Percentiles rank a stretch among this genome's conserved stretches.
Conservation (phyloP, 2,329 filamentous ascomycete species). For the Phialophora tarda region DNA sequence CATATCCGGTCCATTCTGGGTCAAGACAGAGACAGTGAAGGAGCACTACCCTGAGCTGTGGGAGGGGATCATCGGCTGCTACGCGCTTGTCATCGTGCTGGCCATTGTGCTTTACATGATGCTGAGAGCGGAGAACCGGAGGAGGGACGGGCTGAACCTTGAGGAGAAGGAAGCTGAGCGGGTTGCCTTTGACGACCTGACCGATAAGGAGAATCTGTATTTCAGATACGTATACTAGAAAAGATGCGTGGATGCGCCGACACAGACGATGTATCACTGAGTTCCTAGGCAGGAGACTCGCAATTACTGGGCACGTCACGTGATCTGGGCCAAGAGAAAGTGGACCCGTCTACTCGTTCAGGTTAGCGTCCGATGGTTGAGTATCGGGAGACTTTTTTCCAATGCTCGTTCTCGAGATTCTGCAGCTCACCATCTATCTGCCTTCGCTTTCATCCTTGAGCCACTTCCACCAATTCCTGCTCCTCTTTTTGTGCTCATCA, state of each 20-base stretch:
- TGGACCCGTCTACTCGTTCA: not conserved
- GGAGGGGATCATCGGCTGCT: slow-evolving; percentile 70
- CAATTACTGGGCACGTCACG: not conserved
- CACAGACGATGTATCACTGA: no score
- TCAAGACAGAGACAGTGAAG: slow-evolving; percentile 66
- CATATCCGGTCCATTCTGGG: slow-evolving; percentile 68
- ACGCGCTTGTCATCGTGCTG: slow-evolving; percentile 69
- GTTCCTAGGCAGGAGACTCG: not conserved
- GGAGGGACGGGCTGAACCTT: slow-evolving; percentile 54
- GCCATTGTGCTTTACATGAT: slow-evolving; percentile 64
- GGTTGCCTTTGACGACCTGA: slow-evolving; percentile 70
- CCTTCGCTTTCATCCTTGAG: not conserved
- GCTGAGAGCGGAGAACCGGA: slow-evolving; percentile 64
- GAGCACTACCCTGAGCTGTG: slow-evolving; percentile 74
- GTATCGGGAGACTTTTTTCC: slow-evolving; percentile 10
- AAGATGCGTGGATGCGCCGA: not conserved
- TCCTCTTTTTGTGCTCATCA: not conserved
- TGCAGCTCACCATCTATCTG: not conserved
- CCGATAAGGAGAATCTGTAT: slow-evolving; percentile 71
- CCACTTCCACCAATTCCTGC: not conserved
- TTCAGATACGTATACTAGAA: slow-evolving; percentile 62
- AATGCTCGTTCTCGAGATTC: slow-evolving; percentile 5
- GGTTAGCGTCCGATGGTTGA: not conserved
- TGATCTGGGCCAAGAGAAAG: not conserved
- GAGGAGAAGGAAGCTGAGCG: slow-evolving; percentile 68